Evolutionary conservation across 2,329 filamentous ascomycete genomes (phyloP).

Genomic region (Beauveria asiatica): DNA sequence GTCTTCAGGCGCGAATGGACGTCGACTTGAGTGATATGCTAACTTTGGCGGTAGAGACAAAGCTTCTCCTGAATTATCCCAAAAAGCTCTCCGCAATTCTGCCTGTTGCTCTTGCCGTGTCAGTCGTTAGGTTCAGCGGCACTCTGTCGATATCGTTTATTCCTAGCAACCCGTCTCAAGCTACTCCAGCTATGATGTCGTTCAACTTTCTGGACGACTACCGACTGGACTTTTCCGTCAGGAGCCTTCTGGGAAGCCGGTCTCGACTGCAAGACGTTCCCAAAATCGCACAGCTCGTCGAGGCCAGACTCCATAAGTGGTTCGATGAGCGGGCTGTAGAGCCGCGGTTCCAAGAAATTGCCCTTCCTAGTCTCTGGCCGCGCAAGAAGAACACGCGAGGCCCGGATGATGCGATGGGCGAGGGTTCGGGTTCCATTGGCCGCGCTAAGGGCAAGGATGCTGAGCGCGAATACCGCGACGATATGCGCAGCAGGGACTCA

Average conservation of each 20-base stretch:
- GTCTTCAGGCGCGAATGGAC: slow-evolving; percentile 91
- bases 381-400: slow-evolving; percentile 75
- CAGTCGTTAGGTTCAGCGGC: slow-evolving; percentile 87
- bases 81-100: slow-evolving; percentile 81
- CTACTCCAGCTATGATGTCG: slow-evolving; percentile 77
- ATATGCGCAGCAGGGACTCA: slow-evolving; percentile 38
- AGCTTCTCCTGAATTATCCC: slow-evolving; percentile 87
- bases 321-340: slow-evolving; percentile 83
- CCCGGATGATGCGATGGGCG: slow-evolving; percentile 50
- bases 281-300: slow-evolving; percentile 79
- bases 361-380: slow-evolving; percentile 74
- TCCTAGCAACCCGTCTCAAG: slow-evolving; percentile 59
- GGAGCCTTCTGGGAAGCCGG: slow-evolving; percentile 71
- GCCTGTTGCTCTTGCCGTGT: slow-evolving; percentile 85
- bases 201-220: slow-evolving; percentile 93
- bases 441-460: slow-evolving; percentile 46
- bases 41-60: slow-evolving; percentile 89
- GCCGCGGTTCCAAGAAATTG: slow-evolving; percentile 79
- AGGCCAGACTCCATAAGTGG: slow-evolving; percentile 73
- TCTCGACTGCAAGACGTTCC: slow-evolving; percentile 76
- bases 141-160: slow-evolving; percentile 91
- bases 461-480: slow-evolving; percentile 41
- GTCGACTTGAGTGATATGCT: slow-evolving; percentile 95
- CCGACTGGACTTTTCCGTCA: slow-evolving; percentile 71
- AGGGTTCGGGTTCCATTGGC: slow-evolving; percentile 37